Conservation (phyloP, 805 yeast species). For the Metschnikowia bowlesiae region DNA sequence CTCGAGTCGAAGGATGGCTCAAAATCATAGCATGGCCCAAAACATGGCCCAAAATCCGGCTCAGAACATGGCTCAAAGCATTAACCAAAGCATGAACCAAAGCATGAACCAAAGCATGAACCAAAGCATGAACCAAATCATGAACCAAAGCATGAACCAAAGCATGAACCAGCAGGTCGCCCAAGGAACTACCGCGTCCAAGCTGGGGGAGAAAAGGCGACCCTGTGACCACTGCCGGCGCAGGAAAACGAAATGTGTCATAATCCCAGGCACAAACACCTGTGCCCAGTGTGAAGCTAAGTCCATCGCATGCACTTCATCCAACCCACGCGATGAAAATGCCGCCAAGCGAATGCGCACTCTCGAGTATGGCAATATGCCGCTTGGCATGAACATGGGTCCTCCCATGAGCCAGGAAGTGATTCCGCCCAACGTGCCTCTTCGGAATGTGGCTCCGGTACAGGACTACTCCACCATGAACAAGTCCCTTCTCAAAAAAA, state of each 20-base stretch:
- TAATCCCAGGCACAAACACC: conserved; percentile 54
- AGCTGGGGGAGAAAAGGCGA: conserved; percentile 34
- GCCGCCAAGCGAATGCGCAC: conserved; percentile 38
- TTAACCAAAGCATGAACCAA: no score
- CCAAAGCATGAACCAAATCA: not conserved
- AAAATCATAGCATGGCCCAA: not conserved
- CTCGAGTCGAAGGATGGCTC: not conserved
- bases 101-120: not conserved
- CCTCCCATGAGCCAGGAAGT: conserved; percentile 17
- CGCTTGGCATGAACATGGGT: conserved; percentile 2
- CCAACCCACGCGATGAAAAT: conserved; percentile 36
- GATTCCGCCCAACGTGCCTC: conserved; percentile 39
- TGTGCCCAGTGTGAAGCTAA: conserved; percentile 78
- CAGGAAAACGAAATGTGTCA: conserved; percentile 73
- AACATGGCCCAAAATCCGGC: not conserved
- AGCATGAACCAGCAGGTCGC: not conserved
- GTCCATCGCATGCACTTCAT: conserved; percentile 69
- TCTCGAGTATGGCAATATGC: conserved; percentile 1
- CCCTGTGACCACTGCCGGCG: conserved; percentile 87
- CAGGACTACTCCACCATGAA: conserved; percentile 64
- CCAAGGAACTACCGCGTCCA: not conserved
- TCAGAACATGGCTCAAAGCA: not conserved
- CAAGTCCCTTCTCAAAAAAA: conserved; percentile 60
- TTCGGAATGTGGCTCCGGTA: conserved; percentile 54
- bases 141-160: not conserved